Conservation (phyloP, 176 grass and related monocot species). For the Thinopyrum elongatum region DNA sequence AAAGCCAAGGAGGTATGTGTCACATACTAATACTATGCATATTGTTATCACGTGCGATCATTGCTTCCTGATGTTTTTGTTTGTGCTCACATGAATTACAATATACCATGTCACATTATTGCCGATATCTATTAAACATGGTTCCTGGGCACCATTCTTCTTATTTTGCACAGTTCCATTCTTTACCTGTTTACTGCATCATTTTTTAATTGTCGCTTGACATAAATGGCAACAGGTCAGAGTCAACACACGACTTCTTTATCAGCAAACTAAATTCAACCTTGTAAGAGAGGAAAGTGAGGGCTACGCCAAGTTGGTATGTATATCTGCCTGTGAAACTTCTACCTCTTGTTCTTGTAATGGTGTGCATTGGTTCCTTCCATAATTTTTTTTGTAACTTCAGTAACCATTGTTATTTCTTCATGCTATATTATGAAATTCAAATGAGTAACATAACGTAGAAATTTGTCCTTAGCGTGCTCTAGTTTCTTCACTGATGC, state of each 20-base stretch:
- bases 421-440: neutral
- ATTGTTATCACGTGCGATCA: neutral
- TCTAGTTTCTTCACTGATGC: slow-evolving; percentile 1
- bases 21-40: neutral
- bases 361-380: neutral
- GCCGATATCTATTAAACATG: neutral
- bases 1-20: slow-evolving; percentile 86
- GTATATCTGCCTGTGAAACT: slow-evolving; percentile 24
- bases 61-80: slow-evolving; percentile 17
- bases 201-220: slow-evolving; percentile 15
- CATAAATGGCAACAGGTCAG: slow-evolving; percentile 73
- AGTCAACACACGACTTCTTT: slow-evolving; percentile 98
- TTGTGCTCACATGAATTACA: neutral
- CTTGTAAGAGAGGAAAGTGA: slow-evolving; percentile 97
- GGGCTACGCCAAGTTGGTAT: slow-evolving; percentile 97
- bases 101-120: neutral
- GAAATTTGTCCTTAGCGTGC: slow-evolving; percentile 3
- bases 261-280: slow-evolving; percentile 99
- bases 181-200: slow-evolving; percentile 2
- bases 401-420: neutral
- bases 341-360: slow-evolving; percentile 17
- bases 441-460: neutral
- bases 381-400: slow-evolving; percentile 14
- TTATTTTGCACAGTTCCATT: neutral
- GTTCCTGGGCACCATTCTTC: neutral